Percentiles rank a stretch among this genome's conserved stretches.
These are phyloP conservation scores for Verticillium tricorpus DNA, from an alignment of 2,329 filamentous ascomycete genomes.

Conservation along the genomic window DNA sequence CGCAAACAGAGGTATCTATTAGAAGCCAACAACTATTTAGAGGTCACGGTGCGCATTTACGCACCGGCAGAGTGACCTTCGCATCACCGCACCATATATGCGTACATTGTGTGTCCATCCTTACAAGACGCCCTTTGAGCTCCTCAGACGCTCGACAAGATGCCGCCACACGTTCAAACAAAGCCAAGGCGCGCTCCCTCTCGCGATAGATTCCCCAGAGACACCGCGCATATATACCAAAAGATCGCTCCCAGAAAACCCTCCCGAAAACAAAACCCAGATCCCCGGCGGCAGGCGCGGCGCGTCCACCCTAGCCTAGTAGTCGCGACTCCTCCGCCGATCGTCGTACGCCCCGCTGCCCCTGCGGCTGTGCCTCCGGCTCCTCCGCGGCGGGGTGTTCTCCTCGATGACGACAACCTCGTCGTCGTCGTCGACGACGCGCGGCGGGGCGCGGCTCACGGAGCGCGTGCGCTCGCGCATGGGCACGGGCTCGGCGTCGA, in stretches of 20 bases:
- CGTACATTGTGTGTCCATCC: neutral
- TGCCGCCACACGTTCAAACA: neutral
- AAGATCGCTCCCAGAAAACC: neutral
- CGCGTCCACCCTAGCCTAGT: slow-evolving; percentile 8
- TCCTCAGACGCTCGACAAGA: slow-evolving; percentile 18
- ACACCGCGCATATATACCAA: slow-evolving; percentile 3
- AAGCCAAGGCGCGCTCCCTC: neutral
- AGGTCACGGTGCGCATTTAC: neutral
- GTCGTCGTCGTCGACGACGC: slow-evolving; percentile 22
- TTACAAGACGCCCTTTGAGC: slow-evolving; percentile 3
- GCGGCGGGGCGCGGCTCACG: slow-evolving; percentile 19
- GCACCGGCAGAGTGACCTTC: neutral
- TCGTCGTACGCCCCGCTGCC: slow-evolving; percentile 15
- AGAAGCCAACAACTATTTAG: neutral
- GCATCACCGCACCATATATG: neutral
- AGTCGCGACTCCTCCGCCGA: slow-evolving; percentile 19
- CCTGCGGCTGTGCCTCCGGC: slow-evolving; percentile 16
- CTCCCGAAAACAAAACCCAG: neutral
- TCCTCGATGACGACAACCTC: slow-evolving; percentile 35
- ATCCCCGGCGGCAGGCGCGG: neutral
- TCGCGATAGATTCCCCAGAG: neutral
- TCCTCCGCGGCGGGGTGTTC: slow-evolving; percentile 21
- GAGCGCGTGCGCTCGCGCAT: slow-evolving; percentile 10
- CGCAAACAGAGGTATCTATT: neutral
- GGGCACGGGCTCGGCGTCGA: slow-evolving; percentile 18